Conservation (phyloP, 192 early-diverging fungal species). For the Coemansia sp. region DNA sequence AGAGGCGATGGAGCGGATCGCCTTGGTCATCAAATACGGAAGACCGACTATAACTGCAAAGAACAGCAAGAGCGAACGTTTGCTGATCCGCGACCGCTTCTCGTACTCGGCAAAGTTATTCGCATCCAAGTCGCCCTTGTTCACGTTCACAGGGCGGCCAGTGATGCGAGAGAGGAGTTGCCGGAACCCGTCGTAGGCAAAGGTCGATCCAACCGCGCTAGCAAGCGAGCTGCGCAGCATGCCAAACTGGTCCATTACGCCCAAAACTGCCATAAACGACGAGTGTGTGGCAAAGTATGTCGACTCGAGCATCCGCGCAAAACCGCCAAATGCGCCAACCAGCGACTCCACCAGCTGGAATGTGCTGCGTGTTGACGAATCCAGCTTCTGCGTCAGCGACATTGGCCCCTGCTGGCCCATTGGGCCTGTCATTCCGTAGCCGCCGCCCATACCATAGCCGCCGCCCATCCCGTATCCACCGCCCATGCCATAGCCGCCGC, state of each 20-base stretch:
- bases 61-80: conserved; percentile 79
- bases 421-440: conserved; percentile 60
- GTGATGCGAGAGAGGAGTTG: conserved; percentile 62
- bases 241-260: conserved; percentile 98
- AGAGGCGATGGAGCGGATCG: conserved; percentile 71
- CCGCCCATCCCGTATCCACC: conserved; percentile 34
- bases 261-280: conserved; percentile 92
- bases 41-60: conserved; percentile 83
- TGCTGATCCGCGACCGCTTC: conserved; percentile 59
- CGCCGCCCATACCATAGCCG: conserved; percentile 43
- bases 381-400: conserved; percentile 79
- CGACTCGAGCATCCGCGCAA: conserved; percentile 97
- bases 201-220: conserved; percentile 77
- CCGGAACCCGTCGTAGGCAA: conserved; percentile 69
- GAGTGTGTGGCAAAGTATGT: conserved; percentile 97
- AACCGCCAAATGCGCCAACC: conserved; percentile 95
- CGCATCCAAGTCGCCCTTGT: conserved; percentile 69
- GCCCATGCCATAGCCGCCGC: conserved; percentile 27
- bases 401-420: conserved; percentile 57
- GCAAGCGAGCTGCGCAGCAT: conserved; percentile 82
- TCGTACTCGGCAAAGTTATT: conserved; percentile 76
- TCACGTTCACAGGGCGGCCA: conserved; percentile 66
- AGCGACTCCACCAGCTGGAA: conserved; percentile 92
- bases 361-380: conserved; percentile 85
- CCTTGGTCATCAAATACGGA: conserved; percentile 88